Evolutionary conservation across 2,329 filamentous ascomycete species (phyloP).

Genomic region (Ophiocordyceps sinensis): DNA sequence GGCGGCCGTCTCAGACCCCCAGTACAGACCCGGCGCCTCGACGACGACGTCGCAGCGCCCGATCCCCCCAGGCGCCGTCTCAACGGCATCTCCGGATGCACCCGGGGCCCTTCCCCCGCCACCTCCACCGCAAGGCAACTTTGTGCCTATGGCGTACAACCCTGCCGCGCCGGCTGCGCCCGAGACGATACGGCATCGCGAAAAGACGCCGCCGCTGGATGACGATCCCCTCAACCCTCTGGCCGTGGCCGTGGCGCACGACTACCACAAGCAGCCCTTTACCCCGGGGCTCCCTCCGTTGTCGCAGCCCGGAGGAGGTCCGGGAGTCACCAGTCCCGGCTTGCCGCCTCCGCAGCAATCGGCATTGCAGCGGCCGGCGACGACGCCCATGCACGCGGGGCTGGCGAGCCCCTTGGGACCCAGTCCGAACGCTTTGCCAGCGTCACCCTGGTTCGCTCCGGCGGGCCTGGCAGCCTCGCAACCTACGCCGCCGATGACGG

Average conservation of each 20-base stretch:
- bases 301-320: slow-evolving; percentile 19
- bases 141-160: slow-evolving; percentile 59
- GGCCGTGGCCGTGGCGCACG: slow-evolving; percentile 40
- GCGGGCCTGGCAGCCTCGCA: slow-evolving; percentile 16
- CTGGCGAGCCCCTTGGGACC: slow-evolving; percentile 28
- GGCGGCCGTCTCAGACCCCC: slow-evolving; percentile 48
- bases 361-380: slow-evolving; percentile 30
- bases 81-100: not conserved
- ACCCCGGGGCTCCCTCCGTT: slow-evolving; percentile 35
- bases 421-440: slow-evolving; percentile 20
- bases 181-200: slow-evolving; percentile 55
- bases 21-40: slow-evolving; percentile 22
- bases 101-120: slow-evolving; percentile 1
- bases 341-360: slow-evolving; percentile 30
- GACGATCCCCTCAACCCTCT: slow-evolving; percentile 46
- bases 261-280: slow-evolving; percentile 39
- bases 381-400: slow-evolving; percentile 29
- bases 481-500: slow-evolving; percentile 14
- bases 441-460: slow-evolving; percentile 27
- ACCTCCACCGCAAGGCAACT: slow-evolving; percentile 28
- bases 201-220: slow-evolving; percentile 67
- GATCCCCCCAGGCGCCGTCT: slow-evolving; percentile 8
- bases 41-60: slow-evolving; percentile 4
- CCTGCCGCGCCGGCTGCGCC: slow-evolving; percentile 64
- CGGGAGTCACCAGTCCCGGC: slow-evolving; percentile 18